These are phyloP conservation scores for Lecanicillium sp. DNA, from an alignment of 2,329 filamentous ascomycete genomes.

Conservation along the genomic window DNA sequence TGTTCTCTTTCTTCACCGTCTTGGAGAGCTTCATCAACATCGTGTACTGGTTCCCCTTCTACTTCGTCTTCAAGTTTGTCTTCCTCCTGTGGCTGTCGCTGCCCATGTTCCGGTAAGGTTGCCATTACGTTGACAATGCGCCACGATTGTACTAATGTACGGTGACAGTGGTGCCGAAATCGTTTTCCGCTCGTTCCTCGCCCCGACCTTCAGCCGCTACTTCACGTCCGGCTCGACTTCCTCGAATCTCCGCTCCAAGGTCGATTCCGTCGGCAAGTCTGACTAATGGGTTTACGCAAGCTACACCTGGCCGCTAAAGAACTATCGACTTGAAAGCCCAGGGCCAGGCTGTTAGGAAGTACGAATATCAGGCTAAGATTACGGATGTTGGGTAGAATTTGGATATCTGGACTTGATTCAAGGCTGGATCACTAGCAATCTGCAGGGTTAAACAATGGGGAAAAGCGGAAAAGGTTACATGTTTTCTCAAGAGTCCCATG, in stretches of 20 bases:
- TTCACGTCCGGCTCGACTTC: conserved; percentile 72
- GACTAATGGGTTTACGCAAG: conserved; percentile 39
- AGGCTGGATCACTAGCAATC: too few species aligned
- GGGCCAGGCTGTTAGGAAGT: neutral
- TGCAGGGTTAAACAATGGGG: too few species aligned
- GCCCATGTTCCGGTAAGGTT: conserved; percentile 78
- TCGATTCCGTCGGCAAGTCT: conserved; percentile 65
- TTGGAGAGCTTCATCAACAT: conserved; percentile 76
- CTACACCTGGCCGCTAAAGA: neutral
- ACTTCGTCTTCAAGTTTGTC: conserved; percentile 99
- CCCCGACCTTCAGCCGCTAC: conserved; percentile 87
- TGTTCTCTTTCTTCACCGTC: conserved; percentile 75
- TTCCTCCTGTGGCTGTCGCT: conserved; percentile 97
- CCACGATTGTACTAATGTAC: conserved; percentile 8
- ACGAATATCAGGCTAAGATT: neutral
- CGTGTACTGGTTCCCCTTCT: conserved; percentile 96
- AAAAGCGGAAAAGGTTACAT: too few species aligned
- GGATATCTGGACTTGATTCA: too few species aligned
- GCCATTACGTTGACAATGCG: neutral
- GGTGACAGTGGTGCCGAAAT: conserved; percentile 76
- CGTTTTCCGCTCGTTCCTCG: conserved; percentile 92
- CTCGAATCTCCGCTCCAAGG: conserved; percentile 82
- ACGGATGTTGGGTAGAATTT: neutral
- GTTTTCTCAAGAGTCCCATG: too few species aligned
- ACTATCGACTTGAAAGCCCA: neutral